These are phyloP conservation scores for Leccinum disarticulatum DNA, from an alignment of 768 basidiomycete species.

Conservation along the genomic window DNA sequence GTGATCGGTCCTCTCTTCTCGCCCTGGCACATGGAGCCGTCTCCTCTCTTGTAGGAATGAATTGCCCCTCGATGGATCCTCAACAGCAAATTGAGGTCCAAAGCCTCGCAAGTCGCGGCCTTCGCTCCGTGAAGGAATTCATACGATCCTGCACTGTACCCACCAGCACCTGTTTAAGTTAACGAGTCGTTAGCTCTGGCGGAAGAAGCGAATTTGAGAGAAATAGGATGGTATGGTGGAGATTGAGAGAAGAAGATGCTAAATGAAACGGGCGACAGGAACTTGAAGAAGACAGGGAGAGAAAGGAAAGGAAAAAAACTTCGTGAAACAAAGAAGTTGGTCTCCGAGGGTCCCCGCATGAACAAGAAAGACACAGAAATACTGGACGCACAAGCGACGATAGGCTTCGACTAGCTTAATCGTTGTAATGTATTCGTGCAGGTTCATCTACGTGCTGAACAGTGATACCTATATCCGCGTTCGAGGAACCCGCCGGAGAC, in stretches of 20 bases:
- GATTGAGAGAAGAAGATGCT: not conserved
- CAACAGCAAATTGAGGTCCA: not conserved
- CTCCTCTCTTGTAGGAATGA: conserved; percentile 4
- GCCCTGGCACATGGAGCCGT: not conserved
- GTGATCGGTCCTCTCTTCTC: not conserved
- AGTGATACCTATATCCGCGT: conserved; percentile 15
- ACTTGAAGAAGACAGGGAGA: no score
- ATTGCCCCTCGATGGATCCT: not conserved
- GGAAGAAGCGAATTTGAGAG: not conserved
- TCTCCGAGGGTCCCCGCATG: no score
- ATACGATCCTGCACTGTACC: conserved; percentile 22
- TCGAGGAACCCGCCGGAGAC: conserved; percentile 1
- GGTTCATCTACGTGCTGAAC: conserved; percentile 17
- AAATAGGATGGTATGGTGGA: not conserved
- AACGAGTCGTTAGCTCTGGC: not conserved
- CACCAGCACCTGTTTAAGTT: conserved; percentile 17
- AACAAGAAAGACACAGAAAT: not conserved
- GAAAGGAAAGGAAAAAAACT: not conserved
- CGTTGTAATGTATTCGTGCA: conserved; percentile 11
- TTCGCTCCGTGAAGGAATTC: conserved; percentile 23
- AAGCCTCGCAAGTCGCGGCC: not conserved
- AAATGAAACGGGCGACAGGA: not conserved
- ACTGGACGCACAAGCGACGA: conserved; percentile 27
- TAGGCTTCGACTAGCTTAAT: conserved; percentile 16
- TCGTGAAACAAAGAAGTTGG: not conserved